Percentiles rank a stretch among this genome's conserved stretches.
Conservation (phyloP, 164 flowering plant species). For the Akebia trifoliata region DNA sequence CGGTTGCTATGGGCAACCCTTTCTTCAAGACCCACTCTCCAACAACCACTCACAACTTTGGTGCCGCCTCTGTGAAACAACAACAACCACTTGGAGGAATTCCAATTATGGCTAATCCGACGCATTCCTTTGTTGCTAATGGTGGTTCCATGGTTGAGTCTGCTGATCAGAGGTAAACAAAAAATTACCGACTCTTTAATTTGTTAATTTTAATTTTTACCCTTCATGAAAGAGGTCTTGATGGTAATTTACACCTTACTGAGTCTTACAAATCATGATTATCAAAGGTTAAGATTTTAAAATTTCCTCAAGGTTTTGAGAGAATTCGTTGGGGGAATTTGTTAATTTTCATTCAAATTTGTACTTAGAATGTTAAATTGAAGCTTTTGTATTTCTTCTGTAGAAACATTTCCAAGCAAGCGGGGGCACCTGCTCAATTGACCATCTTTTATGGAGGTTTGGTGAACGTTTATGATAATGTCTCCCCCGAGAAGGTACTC, state of each 20-base stretch:
- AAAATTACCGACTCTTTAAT: no score
- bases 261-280: no score
- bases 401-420: slow-evolving; percentile 39
- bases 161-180: slow-evolving; percentile 48
- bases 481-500: slow-evolving; percentile 77
- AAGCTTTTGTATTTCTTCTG: slow-evolving; percentile 10
- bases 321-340: no score
- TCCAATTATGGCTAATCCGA: slow-evolving; percentile 33
- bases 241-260: no score
- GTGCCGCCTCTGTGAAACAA: slow-evolving; percentile 19
- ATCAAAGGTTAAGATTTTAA: neutral
- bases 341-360: no score
- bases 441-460: slow-evolving; percentile 80
- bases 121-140: slow-evolving; percentile 25
- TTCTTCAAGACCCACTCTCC: slow-evolving; percentile 36
- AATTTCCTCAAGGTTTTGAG: neutral
- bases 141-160: slow-evolving; percentile 27
- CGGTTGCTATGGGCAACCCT: slow-evolving; percentile 40
- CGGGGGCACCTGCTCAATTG: slow-evolving; percentile 47
- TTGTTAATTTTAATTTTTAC: no score
- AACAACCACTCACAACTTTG: slow-evolving; percentile 27
- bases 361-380: neutral
- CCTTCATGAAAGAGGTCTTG: no score
- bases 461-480: slow-evolving; percentile 61
- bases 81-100: slow-evolving; percentile 43